These are phyloP conservation scores for Ceratocystis papillata DNA, from an alignment of 2,329 filamentous ascomycete species.

Conservation along the genomic window DNA sequence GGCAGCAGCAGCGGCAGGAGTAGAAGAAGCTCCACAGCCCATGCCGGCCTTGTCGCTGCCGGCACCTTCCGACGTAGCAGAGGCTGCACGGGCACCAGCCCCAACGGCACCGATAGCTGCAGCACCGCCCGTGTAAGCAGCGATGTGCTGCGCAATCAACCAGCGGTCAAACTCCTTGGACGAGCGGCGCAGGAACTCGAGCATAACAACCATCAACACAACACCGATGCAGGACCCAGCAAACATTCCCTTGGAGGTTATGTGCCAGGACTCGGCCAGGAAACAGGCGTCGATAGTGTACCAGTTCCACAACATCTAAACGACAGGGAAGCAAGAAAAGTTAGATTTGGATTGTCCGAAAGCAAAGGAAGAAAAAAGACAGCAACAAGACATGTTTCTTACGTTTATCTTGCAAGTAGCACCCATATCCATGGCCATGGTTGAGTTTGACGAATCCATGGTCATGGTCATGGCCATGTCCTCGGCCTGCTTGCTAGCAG, in stretches of 20 bases:
- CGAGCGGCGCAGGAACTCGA: slow-evolving; percentile 61
- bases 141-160: slow-evolving; percentile 42
- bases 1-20: neutral
- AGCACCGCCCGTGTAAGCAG: slow-evolving; percentile 27
- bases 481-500: slow-evolving; percentile 10
- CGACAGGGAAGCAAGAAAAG: slow-evolving; percentile 28
- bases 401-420: slow-evolving; percentile 19
- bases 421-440: slow-evolving; percentile 24
- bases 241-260: slow-evolving; percentile 60
- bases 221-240: slow-evolving; percentile 71
- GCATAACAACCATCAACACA: slow-evolving; percentile 57
- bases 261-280: slow-evolving; percentile 57
- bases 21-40: neutral
- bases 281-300: slow-evolving; percentile 63
- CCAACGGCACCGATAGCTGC: slow-evolving; percentile 24
- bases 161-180: slow-evolving; percentile 63
- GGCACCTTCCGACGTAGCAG: slow-evolving; percentile 19
- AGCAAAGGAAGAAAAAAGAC: neutral
- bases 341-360: slow-evolving; percentile 36
- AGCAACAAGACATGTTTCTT: neutral
- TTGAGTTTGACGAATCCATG: slow-evolving; percentile 22
- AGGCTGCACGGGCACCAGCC: slow-evolving; percentile 24
- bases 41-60: slow-evolving; percentile 18
- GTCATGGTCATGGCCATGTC: neutral
- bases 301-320: slow-evolving; percentile 72